Base-by-base conservation (phyloP, 257 asterid genomes). In the Solanum commersonii region DNA sequence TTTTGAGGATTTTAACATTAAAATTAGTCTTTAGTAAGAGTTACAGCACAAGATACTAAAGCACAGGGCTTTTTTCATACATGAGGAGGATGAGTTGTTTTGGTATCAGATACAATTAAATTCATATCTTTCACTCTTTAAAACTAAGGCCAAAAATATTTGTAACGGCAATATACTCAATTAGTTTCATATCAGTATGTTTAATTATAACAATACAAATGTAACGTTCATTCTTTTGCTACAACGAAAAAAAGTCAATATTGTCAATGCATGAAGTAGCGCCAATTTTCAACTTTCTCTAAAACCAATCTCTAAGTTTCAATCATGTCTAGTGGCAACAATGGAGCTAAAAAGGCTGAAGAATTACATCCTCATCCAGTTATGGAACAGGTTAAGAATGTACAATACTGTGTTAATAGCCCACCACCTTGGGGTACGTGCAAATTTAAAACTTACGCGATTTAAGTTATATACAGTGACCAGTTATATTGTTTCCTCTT, bases 361-460 rank as follows among this genome's bases (percentile, higher is more conserved):
- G 84, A 91, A 70, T 91, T 84, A 16, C 88, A 89, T 74, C 90
- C 96, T 18, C 98, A 93, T 88, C 93, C 96, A 1, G 91, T 92
- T 73, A 82, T 93, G 46, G 98, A 94, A 49, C 98, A 94, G 88
- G 92, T 95, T 6, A 93, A 95, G 5, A 95, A 92, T 85, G 91
- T 95, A 49, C 94, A 94, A 81, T 95, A 91, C 73, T 95, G 98
- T 90, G 87, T 95, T 88, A 95, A 93, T 88, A 95, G 98, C 74
- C 96, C 98, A 59, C 98, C 98, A 73, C 95, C 98, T 49, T 86
- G 90, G 93, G 14, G 98, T 94, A 14, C 60, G 91, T 89, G 52
- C 23, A 29, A 59, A 49, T 14, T 60, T 78, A 16, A 33, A 60
- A 67, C 8, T 10, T 6, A 27, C 10, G 4, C 1, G 23, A n/a